Conservation (phyloP, 163 green algal genomes). For the Chloromonas sp. region DNA sequence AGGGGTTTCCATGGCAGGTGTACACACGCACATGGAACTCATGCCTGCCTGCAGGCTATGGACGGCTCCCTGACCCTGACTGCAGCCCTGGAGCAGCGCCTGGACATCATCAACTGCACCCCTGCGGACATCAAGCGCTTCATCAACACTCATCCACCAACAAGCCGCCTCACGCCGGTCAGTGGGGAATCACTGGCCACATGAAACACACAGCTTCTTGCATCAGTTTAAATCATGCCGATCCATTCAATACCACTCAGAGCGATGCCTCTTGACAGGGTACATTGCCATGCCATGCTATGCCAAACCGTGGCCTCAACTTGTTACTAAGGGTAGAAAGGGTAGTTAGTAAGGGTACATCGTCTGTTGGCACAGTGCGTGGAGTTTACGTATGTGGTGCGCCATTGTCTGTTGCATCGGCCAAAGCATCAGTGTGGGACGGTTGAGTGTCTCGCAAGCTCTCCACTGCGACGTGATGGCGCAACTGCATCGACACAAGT, state of each 20-base stretch:
- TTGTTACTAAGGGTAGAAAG: neutral
- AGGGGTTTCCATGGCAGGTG: no score
- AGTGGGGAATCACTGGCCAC: neutral
- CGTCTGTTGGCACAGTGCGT: no score
- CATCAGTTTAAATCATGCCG: neutral
- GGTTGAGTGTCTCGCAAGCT: no score
- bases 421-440: no score
- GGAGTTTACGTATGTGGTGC: no score
- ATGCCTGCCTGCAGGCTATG: slow-evolving; percentile 47
- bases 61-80: slow-evolving; percentile 60
- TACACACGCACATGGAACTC: no score
- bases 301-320: neutral
- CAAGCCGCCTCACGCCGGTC: slow-evolving; percentile 4
- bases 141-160: slow-evolving; percentile 44
- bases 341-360: no score
- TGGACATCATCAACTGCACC: slow-evolving; percentile 55
- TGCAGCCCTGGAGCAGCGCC: slow-evolving; percentile 51
- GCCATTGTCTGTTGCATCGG: no score
- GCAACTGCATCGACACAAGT: no score
- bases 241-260: neutral
- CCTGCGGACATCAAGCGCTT: slow-evolving; percentile 59
- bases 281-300: neutral
- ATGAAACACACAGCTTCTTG: neutral
- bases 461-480: no score
- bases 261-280: neutral